phyloP scores from a whole-genome alignment of 2,329 filamentous ascomycete genomes.

The Metarhizium album region DNA sequence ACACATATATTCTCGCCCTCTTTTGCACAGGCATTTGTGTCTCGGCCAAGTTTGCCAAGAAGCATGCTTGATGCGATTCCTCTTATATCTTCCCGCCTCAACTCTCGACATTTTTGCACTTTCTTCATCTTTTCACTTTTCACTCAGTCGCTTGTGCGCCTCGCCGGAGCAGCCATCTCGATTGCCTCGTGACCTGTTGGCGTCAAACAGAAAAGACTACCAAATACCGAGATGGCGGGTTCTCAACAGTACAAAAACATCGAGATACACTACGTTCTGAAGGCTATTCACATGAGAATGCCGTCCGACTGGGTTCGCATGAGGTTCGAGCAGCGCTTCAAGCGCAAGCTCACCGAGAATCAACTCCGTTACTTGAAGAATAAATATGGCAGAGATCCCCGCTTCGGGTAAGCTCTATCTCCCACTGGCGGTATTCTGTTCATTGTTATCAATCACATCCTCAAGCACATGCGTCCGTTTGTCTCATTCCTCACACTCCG shows the following conservation, averaged over 20 bases:
- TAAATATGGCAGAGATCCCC: conserved; percentile 29
- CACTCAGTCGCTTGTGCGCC: neutral
- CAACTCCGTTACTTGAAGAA: conserved; percentile 29
- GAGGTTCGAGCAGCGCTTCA: conserved; percentile 19
- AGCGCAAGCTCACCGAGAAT: conserved; percentile 19
- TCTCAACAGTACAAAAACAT: conserved; percentile 22
- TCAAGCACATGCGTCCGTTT: no score
- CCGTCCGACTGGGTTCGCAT: conserved; percentile 15
- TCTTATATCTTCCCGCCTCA: neutral
- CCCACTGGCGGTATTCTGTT: neutral
- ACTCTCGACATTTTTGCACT: neutral
- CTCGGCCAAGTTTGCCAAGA: neutral
- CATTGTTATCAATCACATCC: neutral
- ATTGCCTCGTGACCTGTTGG: neutral
- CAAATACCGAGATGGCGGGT: conserved; percentile 20
- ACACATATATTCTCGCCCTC: neutral
- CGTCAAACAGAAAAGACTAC: neutral
- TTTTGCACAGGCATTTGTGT: neutral
- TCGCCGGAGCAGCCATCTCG: neutral
- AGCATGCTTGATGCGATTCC: neutral
- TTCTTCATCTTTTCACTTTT: neutral
- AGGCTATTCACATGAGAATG: conserved; percentile 16
- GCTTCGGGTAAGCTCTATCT: conserved; percentile 22
- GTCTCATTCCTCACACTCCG: no score
- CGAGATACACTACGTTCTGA: conserved; percentile 25